phyloP scores from a whole-genome alignment of 306 rosid genomes.

The Bauhinia variegata region DNA sequence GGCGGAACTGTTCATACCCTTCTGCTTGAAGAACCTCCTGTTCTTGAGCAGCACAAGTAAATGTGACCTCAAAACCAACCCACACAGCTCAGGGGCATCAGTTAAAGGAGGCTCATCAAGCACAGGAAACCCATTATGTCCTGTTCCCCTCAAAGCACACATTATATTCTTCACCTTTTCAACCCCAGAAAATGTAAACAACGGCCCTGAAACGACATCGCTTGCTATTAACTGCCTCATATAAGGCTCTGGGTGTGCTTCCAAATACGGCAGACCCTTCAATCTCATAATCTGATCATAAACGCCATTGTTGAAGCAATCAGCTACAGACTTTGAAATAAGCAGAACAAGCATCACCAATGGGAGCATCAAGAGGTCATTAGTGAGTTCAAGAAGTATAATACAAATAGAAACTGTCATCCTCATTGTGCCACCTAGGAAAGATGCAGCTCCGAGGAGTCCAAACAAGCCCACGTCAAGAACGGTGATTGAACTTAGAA shows the following conservation, averaged over 20 bases:
- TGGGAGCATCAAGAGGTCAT: conserved; percentile 74
- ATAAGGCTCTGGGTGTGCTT: conserved; percentile 77
- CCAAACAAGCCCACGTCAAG: conserved; percentile 70
- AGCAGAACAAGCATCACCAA: conserved; percentile 78
- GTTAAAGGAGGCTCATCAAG: conserved; percentile 75
- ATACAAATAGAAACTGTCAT: conserved; percentile 84
- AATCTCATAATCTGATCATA: conserved; percentile 75
- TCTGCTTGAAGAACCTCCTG: conserved; percentile 48
- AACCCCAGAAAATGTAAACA: conserved; percentile 63
- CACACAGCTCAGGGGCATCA: conserved; percentile 60
- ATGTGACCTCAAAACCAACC: conserved; percentile 80
- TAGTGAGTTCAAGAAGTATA: conserved; percentile 87
- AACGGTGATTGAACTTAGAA: conserved; percentile 48
- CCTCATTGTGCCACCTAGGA: conserved; percentile 93
- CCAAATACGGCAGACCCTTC: conserved; percentile 77
- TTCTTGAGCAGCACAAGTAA: conserved; percentile 68
- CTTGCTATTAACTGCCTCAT: conserved; percentile 69
- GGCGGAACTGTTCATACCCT: conserved; percentile 36
- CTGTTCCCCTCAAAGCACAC: conserved; percentile 49
- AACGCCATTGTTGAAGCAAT: conserved; percentile 72
- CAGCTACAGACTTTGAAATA: conserved; percentile 73
- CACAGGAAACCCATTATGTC: conserved; percentile 80
- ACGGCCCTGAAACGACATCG: conserved; percentile 77
- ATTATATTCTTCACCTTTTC: conserved; percentile 72
- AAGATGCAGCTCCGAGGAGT: conserved; percentile 85